Conservation (phyloP, 768 basidiomycete genomes). For the Dacryopinax primogenitus region DNA sequence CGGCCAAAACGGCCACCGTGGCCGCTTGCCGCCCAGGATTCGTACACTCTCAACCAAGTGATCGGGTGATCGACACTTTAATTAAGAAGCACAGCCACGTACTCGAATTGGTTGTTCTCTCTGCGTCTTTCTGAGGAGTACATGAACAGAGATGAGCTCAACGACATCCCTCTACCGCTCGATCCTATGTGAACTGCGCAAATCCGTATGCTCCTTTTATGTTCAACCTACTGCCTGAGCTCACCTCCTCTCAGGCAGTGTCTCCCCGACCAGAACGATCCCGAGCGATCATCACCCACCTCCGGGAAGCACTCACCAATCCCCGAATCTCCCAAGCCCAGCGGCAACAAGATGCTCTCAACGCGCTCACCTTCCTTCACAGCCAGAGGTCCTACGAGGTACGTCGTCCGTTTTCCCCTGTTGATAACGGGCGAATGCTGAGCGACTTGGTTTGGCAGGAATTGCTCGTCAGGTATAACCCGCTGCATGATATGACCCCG, state of each 20-base stretch:
- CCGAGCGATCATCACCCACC: not conserved
- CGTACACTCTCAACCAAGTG: no score
- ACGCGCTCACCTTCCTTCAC: conserved; percentile 51
- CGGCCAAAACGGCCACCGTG: no score
- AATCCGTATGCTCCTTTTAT: not conserved
- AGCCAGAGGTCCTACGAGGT: conserved; percentile 72
- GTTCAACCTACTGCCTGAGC: not conserved
- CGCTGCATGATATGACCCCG: conserved; percentile 59
- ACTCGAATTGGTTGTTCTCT: no score
- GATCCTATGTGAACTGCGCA: not conserved
- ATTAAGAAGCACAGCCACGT: no score
- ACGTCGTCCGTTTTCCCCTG: conserved; percentile 18
- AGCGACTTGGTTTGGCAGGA: conserved; percentile 32
- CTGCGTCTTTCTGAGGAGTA: no score
- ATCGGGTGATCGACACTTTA: no score
- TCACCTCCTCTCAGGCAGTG: not conserved
- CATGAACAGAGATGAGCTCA: not conserved
- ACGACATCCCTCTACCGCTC: not conserved
- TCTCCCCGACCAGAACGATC: not conserved
- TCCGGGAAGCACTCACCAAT: not conserved
- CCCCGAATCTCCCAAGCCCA: not conserved
- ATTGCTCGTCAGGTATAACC: conserved; percentile 79
- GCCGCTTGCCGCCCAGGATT: no score
- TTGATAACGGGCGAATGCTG: not conserved
- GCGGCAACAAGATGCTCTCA: conserved; percentile 17